Evolutionary conservation across 306 rosid genomes (phyloP).

Genomic region (Nissolia schottii): DNA sequence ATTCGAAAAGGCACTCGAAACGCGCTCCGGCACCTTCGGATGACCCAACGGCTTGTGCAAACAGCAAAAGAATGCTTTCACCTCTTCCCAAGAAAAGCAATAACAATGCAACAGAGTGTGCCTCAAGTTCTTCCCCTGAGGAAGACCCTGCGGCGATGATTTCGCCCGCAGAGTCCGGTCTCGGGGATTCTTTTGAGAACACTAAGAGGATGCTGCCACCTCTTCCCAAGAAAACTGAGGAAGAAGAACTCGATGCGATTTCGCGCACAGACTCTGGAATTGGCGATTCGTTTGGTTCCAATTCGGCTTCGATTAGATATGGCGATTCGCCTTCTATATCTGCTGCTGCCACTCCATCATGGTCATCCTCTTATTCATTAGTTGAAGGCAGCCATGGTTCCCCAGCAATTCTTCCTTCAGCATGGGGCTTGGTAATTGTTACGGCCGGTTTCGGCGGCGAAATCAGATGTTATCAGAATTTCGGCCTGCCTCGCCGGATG

Average conservation of each 20-base stretch:
- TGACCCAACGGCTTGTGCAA: not conserved
- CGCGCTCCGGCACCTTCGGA: slow-evolving; percentile 28
- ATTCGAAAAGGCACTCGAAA: slow-evolving; percentile 50
- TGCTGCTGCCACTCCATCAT: slow-evolving; percentile 21
- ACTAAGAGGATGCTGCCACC: slow-evolving; percentile 37
- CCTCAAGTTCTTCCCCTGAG: slow-evolving; percentile 14
- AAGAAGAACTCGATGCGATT: slow-evolving; percentile 39
- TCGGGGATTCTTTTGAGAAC: slow-evolving; percentile 24
- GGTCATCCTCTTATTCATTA: slow-evolving; percentile 25
- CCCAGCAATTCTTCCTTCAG: slow-evolving; percentile 43
- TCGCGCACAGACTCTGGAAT: slow-evolving; percentile 28
- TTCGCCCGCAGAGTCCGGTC: slow-evolving; percentile 24
- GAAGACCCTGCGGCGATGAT: slow-evolving; percentile 39
- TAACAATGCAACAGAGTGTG: not conserved
- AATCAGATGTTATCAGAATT: slow-evolving; percentile 78
- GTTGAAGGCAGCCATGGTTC: slow-evolving; percentile 35
- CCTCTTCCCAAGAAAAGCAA: slow-evolving; percentile 55
- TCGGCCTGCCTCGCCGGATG: slow-evolving; percentile 60
- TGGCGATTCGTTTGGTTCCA: slow-evolving; percentile 44
- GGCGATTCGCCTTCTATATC: slow-evolving; percentile 42
- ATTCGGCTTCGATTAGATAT: slow-evolving; percentile 33
- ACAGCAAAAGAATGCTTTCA: slow-evolving; percentile 36
- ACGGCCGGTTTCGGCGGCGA: slow-evolving; percentile 72
- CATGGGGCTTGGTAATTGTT: slow-evolving; percentile 91
- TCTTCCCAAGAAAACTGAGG: slow-evolving; percentile 38